These are phyloP conservation scores for Sarcodon aspratus DNA, from an alignment of 768 basidiomycete species.

Conservation along the genomic window DNA sequence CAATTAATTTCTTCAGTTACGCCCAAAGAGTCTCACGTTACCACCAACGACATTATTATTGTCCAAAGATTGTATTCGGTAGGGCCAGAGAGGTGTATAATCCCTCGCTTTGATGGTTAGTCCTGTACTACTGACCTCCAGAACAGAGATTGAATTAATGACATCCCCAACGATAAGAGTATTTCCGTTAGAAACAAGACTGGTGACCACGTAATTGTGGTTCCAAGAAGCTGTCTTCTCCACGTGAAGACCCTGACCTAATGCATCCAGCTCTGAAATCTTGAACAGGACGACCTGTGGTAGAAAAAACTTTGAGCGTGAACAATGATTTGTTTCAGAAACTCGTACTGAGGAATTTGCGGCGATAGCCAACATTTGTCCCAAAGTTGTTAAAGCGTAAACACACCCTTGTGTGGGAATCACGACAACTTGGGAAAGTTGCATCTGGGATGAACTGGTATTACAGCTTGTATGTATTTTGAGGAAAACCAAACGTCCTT, in stretches of 20 bases:
- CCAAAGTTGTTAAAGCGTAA: slow-evolving; percentile 43
- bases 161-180: slow-evolving; percentile 68
- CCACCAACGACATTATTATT: slow-evolving; percentile 53
- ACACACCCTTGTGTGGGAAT: slow-evolving; percentile 51
- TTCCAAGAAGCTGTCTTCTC: slow-evolving; percentile 51
- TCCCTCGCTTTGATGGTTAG: slow-evolving; percentile 50
- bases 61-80: slow-evolving; percentile 47
- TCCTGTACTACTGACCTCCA: slow-evolving; percentile 35
- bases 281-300: slow-evolving; percentile 14
- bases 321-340: background rate
- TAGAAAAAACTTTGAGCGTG: background rate
- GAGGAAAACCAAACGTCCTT: slow-evolving; percentile 55
- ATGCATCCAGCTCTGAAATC: slow-evolving; percentile 33
- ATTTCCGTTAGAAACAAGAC: slow-evolving; percentile 43
- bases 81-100: slow-evolving; percentile 66
- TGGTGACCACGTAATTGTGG: slow-evolving; percentile 72
- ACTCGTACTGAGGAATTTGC: slow-evolving; percentile 64
- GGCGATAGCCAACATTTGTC: slow-evolving; percentile 48
- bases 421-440: slow-evolving; percentile 26
- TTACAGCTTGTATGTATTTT: slow-evolving; percentile 19
- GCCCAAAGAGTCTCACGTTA: slow-evolving; percentile 41
- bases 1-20: background rate
- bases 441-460: slow-evolving; percentile 10
- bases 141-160: slow-evolving; percentile 65
- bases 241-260: slow-evolving; percentile 28